Percentiles rank a stretch among this genome's conserved stretches.
phyloP scores from a whole-genome alignment of 2,329 filamentous ascomycete species.

The Mycogone perniciosa region DNA sequence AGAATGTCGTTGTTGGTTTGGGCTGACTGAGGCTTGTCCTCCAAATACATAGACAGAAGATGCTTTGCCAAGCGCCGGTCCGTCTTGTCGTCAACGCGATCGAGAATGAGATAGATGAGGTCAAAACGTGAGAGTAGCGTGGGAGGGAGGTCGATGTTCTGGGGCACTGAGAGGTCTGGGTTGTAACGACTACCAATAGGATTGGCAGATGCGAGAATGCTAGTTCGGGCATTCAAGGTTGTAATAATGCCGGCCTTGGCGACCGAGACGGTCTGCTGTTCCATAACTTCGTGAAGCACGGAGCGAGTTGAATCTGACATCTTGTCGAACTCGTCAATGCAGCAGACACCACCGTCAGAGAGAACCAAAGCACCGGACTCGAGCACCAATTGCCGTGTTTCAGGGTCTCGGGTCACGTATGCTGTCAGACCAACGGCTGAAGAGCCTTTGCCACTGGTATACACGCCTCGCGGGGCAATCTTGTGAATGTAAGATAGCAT shows the following conservation, averaged over 20 bases:
- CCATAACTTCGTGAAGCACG: constrained; percentile 83
- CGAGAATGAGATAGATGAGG: constrained; percentile 91
- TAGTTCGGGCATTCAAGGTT: constrained; percentile 90
- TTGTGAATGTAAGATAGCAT: constrained; percentile 92
- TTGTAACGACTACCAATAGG: constrained; percentile 98
- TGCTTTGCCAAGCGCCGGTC: constrained; percentile 88
- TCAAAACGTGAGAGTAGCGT: constrained; percentile 95
- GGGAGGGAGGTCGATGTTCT: constrained; percentile 95
- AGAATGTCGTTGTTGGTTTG: constrained; percentile 68
- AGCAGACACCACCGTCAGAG: constrained; percentile 77
- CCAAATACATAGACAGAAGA: constrained; percentile 91
- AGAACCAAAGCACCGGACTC: constrained; percentile 74
- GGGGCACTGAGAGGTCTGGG: constrained; percentile 86
- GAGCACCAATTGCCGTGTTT: constrained; percentile 72
- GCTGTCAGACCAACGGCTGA: constrained; percentile 77
- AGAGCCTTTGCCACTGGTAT: constrained; percentile 75
- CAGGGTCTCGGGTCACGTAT: constrained; percentile 73
- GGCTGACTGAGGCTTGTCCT: constrained; percentile 86
- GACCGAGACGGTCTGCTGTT: constrained; percentile 79
- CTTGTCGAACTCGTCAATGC: constrained; percentile 82
- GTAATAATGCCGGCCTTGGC: constrained; percentile 94
- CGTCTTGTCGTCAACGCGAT: constrained; percentile 82
- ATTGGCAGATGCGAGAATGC: constrained; percentile 93
- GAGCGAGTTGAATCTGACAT: constrained; percentile 76
- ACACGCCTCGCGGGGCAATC: constrained; percentile 83